phyloP scores from a whole-genome alignment of 2,329 filamentous ascomycete species.

The Cordyceps tenuipes region DNA sequence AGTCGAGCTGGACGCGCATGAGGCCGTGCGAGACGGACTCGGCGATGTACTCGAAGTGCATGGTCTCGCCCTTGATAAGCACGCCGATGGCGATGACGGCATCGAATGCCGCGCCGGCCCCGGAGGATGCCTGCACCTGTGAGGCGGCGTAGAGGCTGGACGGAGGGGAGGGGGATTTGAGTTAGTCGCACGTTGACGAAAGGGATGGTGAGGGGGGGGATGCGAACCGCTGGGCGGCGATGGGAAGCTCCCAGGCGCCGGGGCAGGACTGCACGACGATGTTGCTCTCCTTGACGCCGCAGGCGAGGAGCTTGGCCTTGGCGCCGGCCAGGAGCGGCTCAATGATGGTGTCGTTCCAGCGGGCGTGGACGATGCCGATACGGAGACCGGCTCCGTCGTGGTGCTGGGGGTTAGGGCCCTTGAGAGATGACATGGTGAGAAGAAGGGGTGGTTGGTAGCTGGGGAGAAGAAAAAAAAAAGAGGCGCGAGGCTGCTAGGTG shows the following conservation, averaged over 20 bases:
- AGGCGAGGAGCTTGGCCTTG: slow-evolving; percentile 65
- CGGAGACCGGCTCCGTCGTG: slow-evolving; percentile 67
- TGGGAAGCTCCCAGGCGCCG: slow-evolving; percentile 89
- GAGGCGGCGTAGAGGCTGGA: slow-evolving; percentile 73
- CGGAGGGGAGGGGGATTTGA: too few relatives aligned
- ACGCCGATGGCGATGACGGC: slow-evolving; percentile 93
- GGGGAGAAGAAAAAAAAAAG: too few relatives aligned
- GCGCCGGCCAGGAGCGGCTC: slow-evolving; percentile 74
- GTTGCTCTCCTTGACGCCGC: slow-evolving; percentile 79
- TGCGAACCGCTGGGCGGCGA: slow-evolving; percentile 72
- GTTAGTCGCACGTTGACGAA: too few relatives aligned
- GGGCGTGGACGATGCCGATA: slow-evolving; percentile 89
- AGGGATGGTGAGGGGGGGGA: slow-evolving; percentile 11
- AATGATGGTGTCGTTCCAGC: slow-evolving; percentile 90
- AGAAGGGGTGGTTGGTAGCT: too few relatives aligned
- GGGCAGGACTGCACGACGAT: slow-evolving; percentile 86
- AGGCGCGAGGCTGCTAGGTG: too few relatives aligned
- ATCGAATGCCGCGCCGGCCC: slow-evolving; percentile 77
- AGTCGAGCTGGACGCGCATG: slow-evolving; percentile 90
- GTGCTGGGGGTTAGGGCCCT: slow-evolving; percentile 48
- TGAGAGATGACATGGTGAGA: slow-evolving; percentile 41
- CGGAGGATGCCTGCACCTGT: slow-evolving; percentile 66
- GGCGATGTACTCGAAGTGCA: slow-evolving; percentile 99
- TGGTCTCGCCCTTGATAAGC: slow-evolving; percentile 96
- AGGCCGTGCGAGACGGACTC: slow-evolving; percentile 85